Percentiles rank a stretch among this genome's conserved stretches.
phyloP scores from a whole-genome alignment of 306 rosid species.

The Purshia tridentata region DNA sequence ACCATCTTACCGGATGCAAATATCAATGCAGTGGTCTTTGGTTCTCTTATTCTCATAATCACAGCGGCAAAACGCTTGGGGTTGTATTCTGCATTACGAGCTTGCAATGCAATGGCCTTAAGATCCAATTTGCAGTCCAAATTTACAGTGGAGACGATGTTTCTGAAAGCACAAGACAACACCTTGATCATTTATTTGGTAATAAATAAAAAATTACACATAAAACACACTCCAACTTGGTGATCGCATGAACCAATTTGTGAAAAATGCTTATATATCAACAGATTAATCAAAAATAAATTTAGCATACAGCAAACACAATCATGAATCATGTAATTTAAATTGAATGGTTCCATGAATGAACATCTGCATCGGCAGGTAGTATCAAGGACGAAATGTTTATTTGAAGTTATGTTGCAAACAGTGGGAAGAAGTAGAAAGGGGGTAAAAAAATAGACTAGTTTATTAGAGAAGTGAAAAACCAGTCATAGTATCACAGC shows the following conservation, averaged over 20 bases:
- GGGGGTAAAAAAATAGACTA: neutral
- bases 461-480: neutral
- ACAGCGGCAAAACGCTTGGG: slow-evolving; percentile 99
- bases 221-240: neutral
- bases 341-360: neutral
- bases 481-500: neutral
- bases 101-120: slow-evolving; percentile 83
- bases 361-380: neutral
- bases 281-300: neutral
- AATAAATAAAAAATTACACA: neutral
- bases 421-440: neutral
- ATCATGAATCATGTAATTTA: neutral
- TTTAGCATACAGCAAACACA: neutral
- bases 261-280: neutral
- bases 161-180: slow-evolving; percentile 42
- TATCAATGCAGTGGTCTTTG: slow-evolving; percentile 89
- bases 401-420: neutral
- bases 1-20: slow-evolving; percentile 99
- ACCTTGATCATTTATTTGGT: neutral
- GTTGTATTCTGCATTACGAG: slow-evolving; percentile 97
- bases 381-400: neutral
- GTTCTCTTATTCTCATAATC: slow-evolving; percentile 98
- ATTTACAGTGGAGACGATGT: slow-evolving; percentile 91
- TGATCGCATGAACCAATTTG: neutral
- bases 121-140: slow-evolving; percentile 95